These are phyloP conservation scores for Populus tremula DNA, from an alignment of 345 rosid species.

Conservation along the genomic window DNA sequence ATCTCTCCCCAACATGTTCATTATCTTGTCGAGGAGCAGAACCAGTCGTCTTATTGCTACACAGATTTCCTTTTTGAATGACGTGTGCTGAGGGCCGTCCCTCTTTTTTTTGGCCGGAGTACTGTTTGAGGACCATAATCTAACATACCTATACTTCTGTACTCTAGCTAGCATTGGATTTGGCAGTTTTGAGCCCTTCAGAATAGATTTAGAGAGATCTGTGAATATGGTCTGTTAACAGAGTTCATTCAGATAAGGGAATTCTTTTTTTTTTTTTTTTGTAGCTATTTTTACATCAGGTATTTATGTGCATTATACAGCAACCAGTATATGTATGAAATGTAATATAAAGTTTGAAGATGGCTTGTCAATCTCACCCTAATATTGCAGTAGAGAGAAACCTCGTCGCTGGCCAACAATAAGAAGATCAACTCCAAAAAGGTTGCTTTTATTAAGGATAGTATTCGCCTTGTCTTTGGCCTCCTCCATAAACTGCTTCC, in stretches of 20 bases:
- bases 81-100: too few relatives aligned
- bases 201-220: not conserved
- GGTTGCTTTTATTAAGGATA: slow-evolving; percentile 49
- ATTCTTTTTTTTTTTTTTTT: not conserved
- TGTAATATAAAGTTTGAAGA: not conserved
- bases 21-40: not conserved
- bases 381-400: slow-evolving; percentile 61
- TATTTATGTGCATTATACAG: not conserved
- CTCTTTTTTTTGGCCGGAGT: too few relatives aligned
- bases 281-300: not conserved
- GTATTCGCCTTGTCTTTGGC: slow-evolving; percentile 48
- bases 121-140: too few relatives aligned
- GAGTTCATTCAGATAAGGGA: not conserved
- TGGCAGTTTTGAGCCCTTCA: not conserved
- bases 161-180: not conserved
- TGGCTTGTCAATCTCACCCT: slow-evolving; percentile 44
- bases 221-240: not conserved
- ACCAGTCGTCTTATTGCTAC: not conserved
- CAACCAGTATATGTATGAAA: not conserved
- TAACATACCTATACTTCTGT: not conserved
- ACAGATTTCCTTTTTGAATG: too few relatives aligned
- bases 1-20: not conserved
- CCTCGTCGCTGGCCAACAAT: slow-evolving; percentile 71
- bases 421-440: slow-evolving; percentile 53
- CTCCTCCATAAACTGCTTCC: slow-evolving; percentile 37